Evolutionary conservation across 345 rosid species (phyloP), one percentile per base, ranked within the genome.

Genomic region (Eucalyptus melliodora): DNA sequence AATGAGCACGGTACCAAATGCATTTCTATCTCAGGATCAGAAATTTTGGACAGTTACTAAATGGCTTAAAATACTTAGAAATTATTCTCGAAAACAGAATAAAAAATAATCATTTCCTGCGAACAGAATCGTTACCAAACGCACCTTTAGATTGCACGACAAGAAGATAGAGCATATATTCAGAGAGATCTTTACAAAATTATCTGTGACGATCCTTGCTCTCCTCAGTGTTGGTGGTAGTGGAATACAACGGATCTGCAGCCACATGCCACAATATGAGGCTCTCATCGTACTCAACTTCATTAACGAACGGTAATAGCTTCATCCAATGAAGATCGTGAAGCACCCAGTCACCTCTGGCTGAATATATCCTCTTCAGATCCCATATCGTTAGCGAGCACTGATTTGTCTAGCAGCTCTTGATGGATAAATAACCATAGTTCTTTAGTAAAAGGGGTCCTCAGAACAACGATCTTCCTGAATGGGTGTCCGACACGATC

Each of bases 311-410:
- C 34, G 87, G 90, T 91, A 93, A 90, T n/a, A 96, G 88, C 44
- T 69, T 69, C 6, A 12, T 9, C 45, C 9, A 50, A 87, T 9
- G 34, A 44, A 9, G 62, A 88, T 93, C 91, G 5, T 90, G 90
- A n/a, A 96, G 93, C 47, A 92, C 88, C 94, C 94, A 92, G 6
- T 95, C 95, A 11, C 98, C 97, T 88, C 94, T 94, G 8, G 96
- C 95, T 4, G 94, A 86, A 72, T 90, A 92, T 40, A 94, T 92
- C 86, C 90, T 92, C 92, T 90, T 94, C 47, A 94, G 92, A 89
- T 65, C 92, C 94, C 15, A 92, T 88, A 89, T 94, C 91, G 8
- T 91, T 92, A 24, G 95, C 93, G 2, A 87, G 88, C 2, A 53
- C 30, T 12, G 96, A 92, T 90, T 95, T 96, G 5, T 53, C n/a